Conservation (phyloP, 805 yeast genomes). For the Candida methanosorbosa region DNA sequence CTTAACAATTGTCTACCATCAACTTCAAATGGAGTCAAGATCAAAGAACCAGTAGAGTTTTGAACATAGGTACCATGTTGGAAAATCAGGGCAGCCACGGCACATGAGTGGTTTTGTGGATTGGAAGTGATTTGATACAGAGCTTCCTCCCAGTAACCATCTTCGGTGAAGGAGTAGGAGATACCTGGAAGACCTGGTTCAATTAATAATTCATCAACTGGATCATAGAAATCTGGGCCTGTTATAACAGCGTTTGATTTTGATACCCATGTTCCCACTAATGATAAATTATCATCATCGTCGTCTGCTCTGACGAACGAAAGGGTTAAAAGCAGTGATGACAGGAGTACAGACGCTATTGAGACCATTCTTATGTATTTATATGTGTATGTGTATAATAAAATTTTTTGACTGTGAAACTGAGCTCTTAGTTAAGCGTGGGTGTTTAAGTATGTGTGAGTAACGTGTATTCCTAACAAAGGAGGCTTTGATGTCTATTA, state of each 20-base stretch:
- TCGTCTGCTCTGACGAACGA: neutral
- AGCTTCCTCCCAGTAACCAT: constrained; percentile 90
- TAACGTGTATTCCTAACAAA: too few species aligned
- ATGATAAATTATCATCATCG: constrained; percentile 3
- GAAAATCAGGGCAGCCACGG: constrained; percentile 70
- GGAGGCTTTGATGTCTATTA: too few species aligned
- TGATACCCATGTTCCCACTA: constrained; percentile 92
- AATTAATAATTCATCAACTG: constrained; percentile 85
- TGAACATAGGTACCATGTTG: constrained; percentile 84
- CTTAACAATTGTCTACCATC: constrained; percentile 91
- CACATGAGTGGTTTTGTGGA: constrained; percentile 69
- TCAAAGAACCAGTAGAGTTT: constrained; percentile 55
- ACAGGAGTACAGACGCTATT: too few species aligned
- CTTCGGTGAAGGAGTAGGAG: constrained; percentile 85
- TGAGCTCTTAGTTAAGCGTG: too few species aligned
- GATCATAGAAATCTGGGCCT: constrained; percentile 95
- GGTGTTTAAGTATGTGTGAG: too few species aligned
- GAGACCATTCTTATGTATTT: too few species aligned
- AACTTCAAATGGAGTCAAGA: constrained; percentile 64
- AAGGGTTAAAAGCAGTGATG: too few species aligned
- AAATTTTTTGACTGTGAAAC: too few species aligned
- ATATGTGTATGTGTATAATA: too few species aligned
- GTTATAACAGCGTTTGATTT: constrained; percentile 92
- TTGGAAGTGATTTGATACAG: constrained; percentile 68
- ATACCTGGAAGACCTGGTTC: constrained; percentile 97